Percentiles rank a stretch among this genome's conserved stretches.
These are phyloP conservation scores for Neonectria magnoliae DNA, from an alignment of 2,329 filamentous ascomycete genomes.

Conservation along the genomic window DNA sequence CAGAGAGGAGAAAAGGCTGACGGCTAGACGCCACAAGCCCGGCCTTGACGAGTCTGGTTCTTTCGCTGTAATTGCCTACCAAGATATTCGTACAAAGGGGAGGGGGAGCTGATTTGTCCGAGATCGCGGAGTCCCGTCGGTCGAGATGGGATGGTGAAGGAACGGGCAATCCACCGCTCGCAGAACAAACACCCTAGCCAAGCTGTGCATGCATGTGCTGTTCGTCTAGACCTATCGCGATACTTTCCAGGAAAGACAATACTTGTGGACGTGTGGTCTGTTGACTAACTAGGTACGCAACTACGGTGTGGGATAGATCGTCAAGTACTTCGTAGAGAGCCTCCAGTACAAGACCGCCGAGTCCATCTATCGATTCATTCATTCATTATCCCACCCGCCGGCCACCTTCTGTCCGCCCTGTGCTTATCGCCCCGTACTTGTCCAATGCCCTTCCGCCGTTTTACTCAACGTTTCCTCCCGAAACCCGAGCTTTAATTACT, in stretches of 20 bases:
- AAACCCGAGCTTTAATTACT: conserved; percentile 7
- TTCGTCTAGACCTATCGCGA: not conserved
- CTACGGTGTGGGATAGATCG: not conserved
- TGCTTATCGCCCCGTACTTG: not conserved
- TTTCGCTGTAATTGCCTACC: not conserved
- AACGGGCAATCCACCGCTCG: conserved; percentile 3
- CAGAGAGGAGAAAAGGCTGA: not conserved
- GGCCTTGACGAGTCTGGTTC: not conserved
- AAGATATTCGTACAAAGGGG: not conserved
- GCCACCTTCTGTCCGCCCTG: not conserved
- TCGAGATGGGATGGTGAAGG: not conserved
- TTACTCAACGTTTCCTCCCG: conserved; percentile 1
- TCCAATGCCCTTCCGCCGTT: conserved; percentile 3
- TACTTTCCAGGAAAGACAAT: not conserved
- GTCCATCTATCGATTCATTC: not conserved
- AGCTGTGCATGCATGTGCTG: conserved; percentile 1
- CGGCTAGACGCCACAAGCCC: conserved; percentile 6
- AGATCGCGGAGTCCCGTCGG: not conserved
- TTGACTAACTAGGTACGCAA: not conserved
- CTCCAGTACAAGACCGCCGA: conserved; percentile 9
- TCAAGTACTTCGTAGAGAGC: not conserved
- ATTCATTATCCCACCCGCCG: too few species aligned
- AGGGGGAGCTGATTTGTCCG: not conserved
- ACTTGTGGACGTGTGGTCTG: not conserved
- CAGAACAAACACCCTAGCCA: not conserved